Percentiles rank a stretch among this genome's conserved stretches.
Conservation (phyloP, 176 grass and related monocot species). For the Avena atlantica region DNA sequence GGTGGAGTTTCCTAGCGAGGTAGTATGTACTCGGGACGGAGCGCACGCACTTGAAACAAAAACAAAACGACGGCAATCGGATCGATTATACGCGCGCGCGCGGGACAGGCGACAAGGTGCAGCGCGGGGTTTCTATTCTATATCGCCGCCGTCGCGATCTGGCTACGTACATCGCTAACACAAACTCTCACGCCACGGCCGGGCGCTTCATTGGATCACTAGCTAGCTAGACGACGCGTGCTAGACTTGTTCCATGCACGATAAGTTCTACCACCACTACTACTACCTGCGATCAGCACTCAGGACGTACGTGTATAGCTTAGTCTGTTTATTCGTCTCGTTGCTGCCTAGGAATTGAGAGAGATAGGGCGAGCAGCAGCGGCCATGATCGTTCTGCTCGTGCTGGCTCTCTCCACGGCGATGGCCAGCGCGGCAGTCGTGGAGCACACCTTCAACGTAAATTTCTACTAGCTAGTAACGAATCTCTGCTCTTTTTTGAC, state of each 20-base stretch:
- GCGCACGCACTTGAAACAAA: neutral
- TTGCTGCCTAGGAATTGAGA: neutral
- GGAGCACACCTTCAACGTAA: slow-evolving; percentile 49
- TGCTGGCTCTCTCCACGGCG: slow-evolving; percentile 19
- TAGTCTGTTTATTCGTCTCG: neutral
- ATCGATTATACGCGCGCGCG: neutral
- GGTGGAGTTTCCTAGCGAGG: neutral
- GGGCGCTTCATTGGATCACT: neutral
- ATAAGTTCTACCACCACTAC: neutral
- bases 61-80: neutral
- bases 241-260: neutral
- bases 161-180: slow-evolving; percentile 6
- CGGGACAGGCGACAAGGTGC: neutral
- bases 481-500: no score
- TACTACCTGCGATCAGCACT: neutral
- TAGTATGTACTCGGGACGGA: neutral
- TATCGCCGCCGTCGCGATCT: neutral
- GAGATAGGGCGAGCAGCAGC: neutral
- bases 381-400: slow-evolving; percentile 17
- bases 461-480: no score
- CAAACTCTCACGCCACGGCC: neutral
- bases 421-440: slow-evolving; percentile 34
- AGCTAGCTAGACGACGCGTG: neutral
- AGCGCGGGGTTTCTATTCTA: neutral
- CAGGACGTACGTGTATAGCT: no score